Evolutionary conservation across 176 grass and related monocot genomes (phyloP), one percentile per base, ranked within the genome.

Genomic region (Thalia dealbata): DNA sequence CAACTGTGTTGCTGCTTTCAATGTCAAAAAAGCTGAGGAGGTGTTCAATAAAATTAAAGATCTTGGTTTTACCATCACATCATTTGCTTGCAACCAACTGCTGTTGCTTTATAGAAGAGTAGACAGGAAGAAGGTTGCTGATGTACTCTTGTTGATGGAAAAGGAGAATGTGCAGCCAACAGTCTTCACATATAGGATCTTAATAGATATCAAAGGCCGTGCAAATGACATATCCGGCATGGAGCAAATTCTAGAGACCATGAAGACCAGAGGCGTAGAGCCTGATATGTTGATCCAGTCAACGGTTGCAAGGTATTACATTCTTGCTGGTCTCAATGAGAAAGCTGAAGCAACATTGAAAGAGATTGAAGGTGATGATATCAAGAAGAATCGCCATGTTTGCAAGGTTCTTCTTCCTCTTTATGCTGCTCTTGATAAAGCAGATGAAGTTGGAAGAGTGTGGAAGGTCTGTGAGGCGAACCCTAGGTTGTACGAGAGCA

Each of bases 91-190:
- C 41, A 79, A 79, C 67, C 77, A 79, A 48, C 27, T 79, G 55
- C 16, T 79, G 32, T 7, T 79, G 67, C 77, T 79, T 0, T 79
- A 79, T 43, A 71, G 62, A 61, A 79, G 67, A 24, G 2, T 50
- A 48, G 67, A 79, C 25, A 52, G 67, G 14, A 71, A 79, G 67
- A 79, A 79, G 67, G 71, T 79, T 14, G 77, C 77, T 23, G 77
- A 79, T 50, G 77, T 79, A 41, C 77, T 79, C 55, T 48, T 71
- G 55, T 50, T 79, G 77, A 79, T 79, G 77, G 77, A 79, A 62
- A 71, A 71, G 67, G 67, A 79, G 32, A 71, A 62, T 71, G 66
- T 79, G n/a, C 71, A 79, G 38, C 77, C 77, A 35, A 71, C 54
- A 21, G 35, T 61, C 24, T 79, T 79, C 32, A 71, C 77, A 10